Base-by-base conservation (phyloP, 2,329 filamentous ascomycete species). In the Lasiodiplodia citricola region DNA sequence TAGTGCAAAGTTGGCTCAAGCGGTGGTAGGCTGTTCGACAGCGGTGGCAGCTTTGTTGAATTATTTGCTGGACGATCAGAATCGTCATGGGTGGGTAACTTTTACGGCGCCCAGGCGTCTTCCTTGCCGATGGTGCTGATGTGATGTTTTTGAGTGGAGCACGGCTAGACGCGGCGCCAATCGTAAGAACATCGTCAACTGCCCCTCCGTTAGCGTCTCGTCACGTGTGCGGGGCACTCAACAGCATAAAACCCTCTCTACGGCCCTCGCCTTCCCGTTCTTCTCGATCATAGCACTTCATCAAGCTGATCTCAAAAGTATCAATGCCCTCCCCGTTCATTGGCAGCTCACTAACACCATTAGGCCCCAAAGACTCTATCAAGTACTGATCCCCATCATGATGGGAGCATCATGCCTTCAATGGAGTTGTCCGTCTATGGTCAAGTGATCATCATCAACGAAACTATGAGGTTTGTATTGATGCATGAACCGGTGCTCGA, bases 401-500 rank as follows among this genome's bases (percentile, higher is more conserved):
- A 64, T 68, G 52, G 58, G 67, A 65, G 67, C 58, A 68, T 57
- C 41, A 56, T 23, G 8, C 25, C 52, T 68, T 68, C 67, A 52
- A 68, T 68, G 67, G 58, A 68, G 41, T 57, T 57, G 57, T 57
- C 54, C 38, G 23, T 68, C 66, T 28, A 37, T 58, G 57, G 52
- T 68, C 67, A 68, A 64, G 57, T 64, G 62, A 37, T 23, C 25
- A n/a, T 28, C 60, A 69, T 66, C 58, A 54, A 66, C 41, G 31
- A 52, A 64, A 38, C 31, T 37, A 64, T 64, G 60, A 64, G 60
- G 60, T 64, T 64, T 64, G 60, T 64, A 64, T n/a, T 64, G 60
- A 64, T 74, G 78, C 79, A 80, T 80, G 79, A 75, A 78, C 79
- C 78, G 79, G 79, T 80, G 79, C 80, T 79, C 75, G 78, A 60